Percentiles rank a stretch among this genome's conserved stretches.
Evolutionary conservation across 805 yeast genomes (phyloP).

Genomic region (Candida xiaguanensis): DNA sequence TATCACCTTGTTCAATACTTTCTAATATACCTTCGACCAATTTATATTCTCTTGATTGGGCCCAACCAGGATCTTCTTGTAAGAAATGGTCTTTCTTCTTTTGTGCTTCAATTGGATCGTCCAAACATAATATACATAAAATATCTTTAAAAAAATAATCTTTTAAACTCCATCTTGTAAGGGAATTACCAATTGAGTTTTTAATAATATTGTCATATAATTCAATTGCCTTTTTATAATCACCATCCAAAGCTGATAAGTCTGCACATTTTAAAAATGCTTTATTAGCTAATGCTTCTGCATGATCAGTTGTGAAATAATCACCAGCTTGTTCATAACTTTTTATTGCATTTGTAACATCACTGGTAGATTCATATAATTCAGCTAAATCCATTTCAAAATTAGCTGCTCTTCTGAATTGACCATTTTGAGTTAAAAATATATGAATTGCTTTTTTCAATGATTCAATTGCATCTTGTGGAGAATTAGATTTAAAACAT

Average conservation of each 20-base stretch:
- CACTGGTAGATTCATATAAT: conserved; percentile 71
- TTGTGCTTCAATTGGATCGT: conserved; percentile 82
- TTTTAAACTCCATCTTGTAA: conserved; percentile 87
- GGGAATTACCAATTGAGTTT: conserved; percentile 65
- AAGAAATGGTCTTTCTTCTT: conserved; percentile 62
- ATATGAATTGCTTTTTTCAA: conserved; percentile 74
- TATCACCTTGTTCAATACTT: conserved; percentile 76
- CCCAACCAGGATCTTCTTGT: conserved; percentile 74
- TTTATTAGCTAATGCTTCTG: conserved; percentile 85
- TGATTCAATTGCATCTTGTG: conserved; percentile 72
- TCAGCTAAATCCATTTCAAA: conserved; percentile 89
- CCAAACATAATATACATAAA: conserved; percentile 77
- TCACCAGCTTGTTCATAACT: conserved; percentile 93
- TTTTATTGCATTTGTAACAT: conserved; percentile 62
- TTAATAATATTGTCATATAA: conserved; percentile 76
- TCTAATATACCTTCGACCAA: conserved; percentile 64
- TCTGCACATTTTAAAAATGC: conserved; percentile 89
- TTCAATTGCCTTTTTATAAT: conserved; percentile 71
- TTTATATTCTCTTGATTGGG: conserved; percentile 69
- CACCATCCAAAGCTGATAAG: conserved; percentile 64
- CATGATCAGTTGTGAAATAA: conserved; percentile 92
- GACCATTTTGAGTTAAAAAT: conserved; percentile 82
- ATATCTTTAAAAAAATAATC: conserved; percentile 86
- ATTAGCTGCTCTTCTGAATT: conserved; percentile 94
- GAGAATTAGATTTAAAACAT: conserved; percentile 71